Conservation (phyloP, 768 basidiomycete species). For the Imleria badia region DNA sequence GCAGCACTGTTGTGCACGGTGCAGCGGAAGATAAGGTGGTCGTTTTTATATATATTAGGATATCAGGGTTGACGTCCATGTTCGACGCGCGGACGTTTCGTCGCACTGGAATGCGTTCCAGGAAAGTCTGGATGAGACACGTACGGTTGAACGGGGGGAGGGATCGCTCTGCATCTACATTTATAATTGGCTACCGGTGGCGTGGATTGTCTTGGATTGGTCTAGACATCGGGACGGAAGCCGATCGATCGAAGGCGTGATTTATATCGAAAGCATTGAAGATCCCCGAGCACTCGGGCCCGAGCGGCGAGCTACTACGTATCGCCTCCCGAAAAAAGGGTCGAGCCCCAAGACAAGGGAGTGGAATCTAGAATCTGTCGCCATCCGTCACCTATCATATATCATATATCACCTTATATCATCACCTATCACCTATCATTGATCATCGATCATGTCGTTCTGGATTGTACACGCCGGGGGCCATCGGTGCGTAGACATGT, state of each 20-base stretch:
- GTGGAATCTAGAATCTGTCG: not conserved
- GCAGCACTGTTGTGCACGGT: no score
- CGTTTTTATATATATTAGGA: not conserved
- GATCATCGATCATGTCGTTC: not conserved
- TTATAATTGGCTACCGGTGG: not conserved
- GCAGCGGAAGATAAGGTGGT: not conserved
- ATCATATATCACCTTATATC: not conserved
- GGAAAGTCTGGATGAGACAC: not conserved
- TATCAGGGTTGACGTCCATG: no score
- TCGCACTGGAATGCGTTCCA: not conserved
- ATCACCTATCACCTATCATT: not conserved
- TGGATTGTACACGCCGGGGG: not conserved
- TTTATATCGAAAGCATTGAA: not conserved
- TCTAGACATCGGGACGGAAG: not conserved
- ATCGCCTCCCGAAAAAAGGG: not conserved
- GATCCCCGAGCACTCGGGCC: no score
- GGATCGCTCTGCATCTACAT: not conserved
- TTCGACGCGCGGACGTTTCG: not conserved
- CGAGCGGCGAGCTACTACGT: no score
- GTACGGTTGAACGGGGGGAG: not conserved
- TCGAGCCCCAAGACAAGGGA: not conserved
- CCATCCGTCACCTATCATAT: not conserved
- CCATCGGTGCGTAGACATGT: not conserved
- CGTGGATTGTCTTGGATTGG: not conserved
- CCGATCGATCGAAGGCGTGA: not conserved